Conservation (phyloP, 257 asterid species). For the Scutellaria galericulata region DNA sequence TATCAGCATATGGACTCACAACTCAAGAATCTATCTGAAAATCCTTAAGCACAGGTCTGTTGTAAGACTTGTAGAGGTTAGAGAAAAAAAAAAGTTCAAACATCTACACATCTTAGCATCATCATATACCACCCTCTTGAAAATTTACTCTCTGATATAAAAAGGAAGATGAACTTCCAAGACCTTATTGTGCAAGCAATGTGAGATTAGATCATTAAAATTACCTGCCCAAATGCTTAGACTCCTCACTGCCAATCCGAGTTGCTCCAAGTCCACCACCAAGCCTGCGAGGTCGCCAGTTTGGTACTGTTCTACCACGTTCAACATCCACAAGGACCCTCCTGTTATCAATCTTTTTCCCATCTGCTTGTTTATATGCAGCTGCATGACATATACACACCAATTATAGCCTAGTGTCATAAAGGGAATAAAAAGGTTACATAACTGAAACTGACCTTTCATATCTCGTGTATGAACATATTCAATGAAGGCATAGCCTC, state of each 20-base stretch:
- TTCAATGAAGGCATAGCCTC: conserved; percentile 97
- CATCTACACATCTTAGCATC: conserved; percentile 13
- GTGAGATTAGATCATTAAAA: conserved; percentile 13
- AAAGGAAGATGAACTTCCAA: neutral
- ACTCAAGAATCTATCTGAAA: conserved; percentile 19
- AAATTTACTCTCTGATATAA: neutral
- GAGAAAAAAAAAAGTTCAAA: conserved; percentile 14
- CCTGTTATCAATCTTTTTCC: conserved; percentile 90
- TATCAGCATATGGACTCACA: neutral
- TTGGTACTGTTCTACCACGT: conserved; percentile 99
- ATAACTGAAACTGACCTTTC: conserved; percentile 64
- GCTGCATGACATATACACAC: conserved; percentile 55
- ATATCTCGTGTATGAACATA: conserved; percentile 87
- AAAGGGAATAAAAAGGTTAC: neutral
- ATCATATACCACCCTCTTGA: too few relatives aligned
- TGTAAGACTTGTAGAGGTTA: conserved; percentile 15
- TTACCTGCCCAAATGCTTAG: conserved; percentile 68
- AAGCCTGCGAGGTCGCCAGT: conserved; percentile 99
- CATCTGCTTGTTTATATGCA: conserved; percentile 99
- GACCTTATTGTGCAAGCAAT: neutral
- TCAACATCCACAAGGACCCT: conserved; percentile 99
- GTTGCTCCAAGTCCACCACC: conserved; percentile 99
- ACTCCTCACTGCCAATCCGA: conserved; percentile 86
- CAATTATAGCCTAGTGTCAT: conserved; percentile 27
- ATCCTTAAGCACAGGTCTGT: conserved; percentile 9